Conservation (phyloP, 2,329 filamentous ascomycete genomes). For the Cadophora sp. region DNA sequence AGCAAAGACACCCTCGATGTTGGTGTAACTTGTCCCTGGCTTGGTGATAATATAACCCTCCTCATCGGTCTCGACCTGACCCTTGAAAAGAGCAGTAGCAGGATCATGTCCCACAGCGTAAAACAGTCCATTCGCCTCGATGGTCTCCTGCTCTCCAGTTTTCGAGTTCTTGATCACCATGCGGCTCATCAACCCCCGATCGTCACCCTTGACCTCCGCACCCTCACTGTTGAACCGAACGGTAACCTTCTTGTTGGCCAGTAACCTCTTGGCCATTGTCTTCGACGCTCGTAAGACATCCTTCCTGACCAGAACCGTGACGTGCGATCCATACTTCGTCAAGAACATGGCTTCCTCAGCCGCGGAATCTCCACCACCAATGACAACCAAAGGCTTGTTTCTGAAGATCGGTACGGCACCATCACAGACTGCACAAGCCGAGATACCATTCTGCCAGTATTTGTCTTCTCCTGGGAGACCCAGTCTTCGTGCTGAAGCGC, state of each 20-base stretch:
- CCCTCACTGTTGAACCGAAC: slow-evolving; percentile 86
- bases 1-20: slow-evolving; percentile 89
- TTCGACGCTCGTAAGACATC: slow-evolving; percentile 87
- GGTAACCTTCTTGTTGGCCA: slow-evolving; percentile 86
- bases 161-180: slow-evolving; percentile 81
- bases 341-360: slow-evolving; percentile 98
- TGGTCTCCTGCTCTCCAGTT: slow-evolving; percentile 79
- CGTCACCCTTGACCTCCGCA: slow-evolving; percentile 83
- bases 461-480: slow-evolving; percentile 86
- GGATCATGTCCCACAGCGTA: slow-evolving; percentile 98
- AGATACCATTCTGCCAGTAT: slow-evolving; percentile 98
- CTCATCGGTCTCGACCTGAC: slow-evolving; percentile 83
- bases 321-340: slow-evolving; percentile 95
- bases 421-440: slow-evolving; percentile 96
- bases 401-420: slow-evolving; percentile 97
- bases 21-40: slow-evolving; percentile 88
- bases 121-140: slow-evolving; percentile 91
- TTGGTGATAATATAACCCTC: slow-evolving; percentile 92
- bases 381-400: slow-evolving; percentile 93
- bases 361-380: slow-evolving; percentile 94
- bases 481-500: slow-evolving; percentile 87
- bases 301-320: slow-evolving; percentile 89
- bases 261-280: slow-evolving; percentile 88
- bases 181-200: slow-evolving; percentile 86
- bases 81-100: slow-evolving; percentile 89